Evolutionary conservation across 2,329 filamentous ascomycete genomes (phyloP).

Genomic region (Coniochaeta prunicola): DNA sequence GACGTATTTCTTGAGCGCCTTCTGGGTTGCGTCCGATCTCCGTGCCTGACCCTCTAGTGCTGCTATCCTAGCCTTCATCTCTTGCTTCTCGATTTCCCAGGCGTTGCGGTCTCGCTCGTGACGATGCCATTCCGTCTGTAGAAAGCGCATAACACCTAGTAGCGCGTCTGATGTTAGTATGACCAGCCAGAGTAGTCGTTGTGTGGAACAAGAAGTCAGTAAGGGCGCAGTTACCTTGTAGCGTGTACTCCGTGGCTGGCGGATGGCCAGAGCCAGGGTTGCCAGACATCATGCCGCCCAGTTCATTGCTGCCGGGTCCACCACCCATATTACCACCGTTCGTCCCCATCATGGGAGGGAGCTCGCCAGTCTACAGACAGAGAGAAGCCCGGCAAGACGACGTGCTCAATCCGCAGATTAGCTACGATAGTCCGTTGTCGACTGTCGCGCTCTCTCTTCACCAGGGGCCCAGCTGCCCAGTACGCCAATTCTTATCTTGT

Average conservation of each 20-base stretch:
- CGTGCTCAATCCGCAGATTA: background rate
- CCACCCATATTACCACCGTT: constrained; percentile 28
- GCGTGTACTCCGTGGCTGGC: constrained; percentile 54
- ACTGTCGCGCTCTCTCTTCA: background rate
- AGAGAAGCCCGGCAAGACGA: constrained; percentile 4
- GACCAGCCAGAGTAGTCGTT: background rate
- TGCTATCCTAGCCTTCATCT: constrained; percentile 97
- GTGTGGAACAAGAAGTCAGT: background rate
- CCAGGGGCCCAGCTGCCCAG: background rate
- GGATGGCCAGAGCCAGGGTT: constrained; percentile 41
- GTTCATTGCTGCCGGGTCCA: constrained; percentile 35
- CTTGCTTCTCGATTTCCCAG: constrained; percentile 98
- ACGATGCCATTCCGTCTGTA: constrained; percentile 98
- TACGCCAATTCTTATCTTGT: background rate
- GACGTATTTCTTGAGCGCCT: constrained; percentile 85
- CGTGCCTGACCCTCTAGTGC: constrained; percentile 84
- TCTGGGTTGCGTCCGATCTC: constrained; percentile 80
- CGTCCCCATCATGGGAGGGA: constrained; percentile 27
- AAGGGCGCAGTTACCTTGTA: constrained; percentile 36
- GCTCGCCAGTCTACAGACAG: constrained; percentile 6
- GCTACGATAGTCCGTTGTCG: background rate
- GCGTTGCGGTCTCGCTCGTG: constrained; percentile 96
- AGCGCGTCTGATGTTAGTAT: constrained; percentile 3
- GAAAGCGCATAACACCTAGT: constrained; percentile 93
- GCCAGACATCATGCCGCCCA: constrained; percentile 31